phyloP scores from a whole-genome alignment of 2,329 filamentous ascomycete species.

The Samsoniella hepiali region DNA sequence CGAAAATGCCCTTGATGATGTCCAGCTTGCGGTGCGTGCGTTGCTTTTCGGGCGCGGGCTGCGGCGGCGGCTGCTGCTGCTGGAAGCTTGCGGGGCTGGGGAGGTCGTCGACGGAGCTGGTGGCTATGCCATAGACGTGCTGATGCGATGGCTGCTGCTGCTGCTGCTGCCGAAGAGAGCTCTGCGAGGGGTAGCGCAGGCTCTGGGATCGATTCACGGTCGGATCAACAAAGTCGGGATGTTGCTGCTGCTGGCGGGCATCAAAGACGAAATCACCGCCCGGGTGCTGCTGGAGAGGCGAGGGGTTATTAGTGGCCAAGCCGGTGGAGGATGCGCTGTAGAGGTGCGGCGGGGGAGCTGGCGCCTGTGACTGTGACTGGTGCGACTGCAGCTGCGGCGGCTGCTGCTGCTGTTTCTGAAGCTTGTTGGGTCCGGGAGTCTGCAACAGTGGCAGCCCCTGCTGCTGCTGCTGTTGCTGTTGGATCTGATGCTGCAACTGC shows the following conservation, averaged over 20 bases:
- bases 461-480: constrained; percentile 28
- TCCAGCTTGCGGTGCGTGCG: constrained; percentile 49
- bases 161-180: constrained; percentile 30
- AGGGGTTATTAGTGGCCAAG: constrained; percentile 25
- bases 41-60: constrained; percentile 35
- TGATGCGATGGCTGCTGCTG: constrained; percentile 31
- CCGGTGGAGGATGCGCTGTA: constrained; percentile 29
- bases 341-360: constrained; percentile 31
- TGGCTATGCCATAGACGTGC: constrained; percentile 30
- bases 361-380: constrained; percentile 25
- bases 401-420: constrained; percentile 24
- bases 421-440: constrained; percentile 24
- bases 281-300: constrained; percentile 23
- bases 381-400: constrained; percentile 16
- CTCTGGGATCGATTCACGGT: constrained; percentile 49
- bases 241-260: constrained; percentile 32
- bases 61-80: constrained; percentile 28
- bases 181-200: constrained; percentile 43
- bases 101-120: constrained; percentile 27
- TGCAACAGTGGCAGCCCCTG: constrained; percentile 23
- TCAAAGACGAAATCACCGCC: constrained; percentile 31
- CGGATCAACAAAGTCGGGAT: constrained; percentile 44
- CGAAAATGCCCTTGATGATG: constrained; percentile 51
- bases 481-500: constrained; percentile 26
- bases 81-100: constrained; percentile 23